Evolutionary conservation across 352 stramenopile species (phyloP).

Genomic region (Pythium plurisporium): DNA sequence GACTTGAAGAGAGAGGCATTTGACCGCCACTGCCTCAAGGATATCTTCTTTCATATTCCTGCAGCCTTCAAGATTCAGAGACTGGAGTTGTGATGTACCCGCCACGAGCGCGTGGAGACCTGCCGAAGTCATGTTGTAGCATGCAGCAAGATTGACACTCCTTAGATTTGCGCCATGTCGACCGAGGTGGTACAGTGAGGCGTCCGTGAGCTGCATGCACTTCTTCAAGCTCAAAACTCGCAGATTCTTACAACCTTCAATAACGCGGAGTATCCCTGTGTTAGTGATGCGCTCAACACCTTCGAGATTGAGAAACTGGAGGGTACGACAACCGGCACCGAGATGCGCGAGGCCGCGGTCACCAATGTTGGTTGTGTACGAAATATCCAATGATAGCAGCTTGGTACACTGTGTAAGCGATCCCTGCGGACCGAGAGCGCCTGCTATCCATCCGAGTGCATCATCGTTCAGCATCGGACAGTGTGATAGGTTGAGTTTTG

Average conservation of each 20-base stretch:
- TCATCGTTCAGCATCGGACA: conserved; percentile 67
- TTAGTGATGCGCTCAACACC: conserved; percentile 53
- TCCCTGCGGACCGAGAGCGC: conserved; percentile 52
- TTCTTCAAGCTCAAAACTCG: conserved; percentile 58
- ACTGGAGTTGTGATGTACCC: conserved; percentile 51
- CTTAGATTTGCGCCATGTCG: conserved; percentile 42
- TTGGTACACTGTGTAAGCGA: conserved; percentile 56
- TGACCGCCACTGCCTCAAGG: conserved; percentile 44
- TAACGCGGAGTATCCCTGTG: conserved; percentile 38
- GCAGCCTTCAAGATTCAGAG: conserved; percentile 66
- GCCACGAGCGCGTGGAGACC: conserved; percentile 47
- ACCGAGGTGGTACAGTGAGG: conserved; percentile 42
- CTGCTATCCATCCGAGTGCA: conserved; percentile 65
- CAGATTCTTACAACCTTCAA: conserved; percentile 44
- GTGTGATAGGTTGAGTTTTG: conserved; percentile 50
- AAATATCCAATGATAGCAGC: conserved; percentile 65
- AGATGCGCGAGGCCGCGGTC: conserved; percentile 56
- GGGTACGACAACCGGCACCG: conserved; percentile 35
- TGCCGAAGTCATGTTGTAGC: conserved; percentile 50
- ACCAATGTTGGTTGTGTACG: conserved; percentile 49
- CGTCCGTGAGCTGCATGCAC: conserved; percentile 59
- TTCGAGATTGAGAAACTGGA: conserved; percentile 79
- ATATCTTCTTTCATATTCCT: conserved; percentile 67
- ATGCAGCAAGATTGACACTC: conserved; percentile 58
- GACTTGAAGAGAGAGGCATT: conserved; percentile 51